Base-by-base conservation (phyloP, 1,284 basidiomycete species). In the Malassezia brasiliensis region DNA sequence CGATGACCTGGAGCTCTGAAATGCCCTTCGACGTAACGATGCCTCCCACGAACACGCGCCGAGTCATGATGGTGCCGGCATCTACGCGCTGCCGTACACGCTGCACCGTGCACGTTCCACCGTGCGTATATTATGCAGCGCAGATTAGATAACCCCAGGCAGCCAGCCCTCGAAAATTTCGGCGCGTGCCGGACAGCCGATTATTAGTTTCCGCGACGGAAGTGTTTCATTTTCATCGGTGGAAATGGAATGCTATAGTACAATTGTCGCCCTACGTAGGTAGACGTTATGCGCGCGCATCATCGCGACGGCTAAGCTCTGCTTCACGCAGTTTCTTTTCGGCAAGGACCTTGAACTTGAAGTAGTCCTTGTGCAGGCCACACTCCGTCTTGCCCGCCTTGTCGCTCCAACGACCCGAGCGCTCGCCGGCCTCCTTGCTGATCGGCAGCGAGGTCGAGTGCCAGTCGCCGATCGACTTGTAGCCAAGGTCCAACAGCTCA, bases 381-480 rank as follows among this genome's bases (percentile, higher is more conserved):
- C 93, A 98, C 76, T 96, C 93, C 1, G 88, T 88, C 81, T 96
- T 96, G 59, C 85, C 83, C 36, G 66, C 69, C 75, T 83, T 86
- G 20, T 87, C 88, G 38, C 85, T 85, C 93, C 93, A 98, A 53
- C 93, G 79, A 5, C 93, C 93, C 1, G 85, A 83, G 37, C 93
- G 82, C 78, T 98, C 93, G 2, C 81, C 82, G 65, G 90, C 85
- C 12, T 70, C 73, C 37, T 59, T 65, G 12, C 61, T 47, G 0
- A 84, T 84, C 15, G 76, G 71, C 30, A 83, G 82, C 0, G 63
- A 78, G 0, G 93, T 98, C 61, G 88, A 91, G 77, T 98, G 94
- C 87, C 90, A 93, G 77, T 98, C 93, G 9, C 93, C 93, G 60
- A 98, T 84, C 67, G 87, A 90, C 68, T 85, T 85, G 80, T 96